phyloP scores from a whole-genome alignment of 345 rosid genomes.

The Salix viminalis region DNA sequence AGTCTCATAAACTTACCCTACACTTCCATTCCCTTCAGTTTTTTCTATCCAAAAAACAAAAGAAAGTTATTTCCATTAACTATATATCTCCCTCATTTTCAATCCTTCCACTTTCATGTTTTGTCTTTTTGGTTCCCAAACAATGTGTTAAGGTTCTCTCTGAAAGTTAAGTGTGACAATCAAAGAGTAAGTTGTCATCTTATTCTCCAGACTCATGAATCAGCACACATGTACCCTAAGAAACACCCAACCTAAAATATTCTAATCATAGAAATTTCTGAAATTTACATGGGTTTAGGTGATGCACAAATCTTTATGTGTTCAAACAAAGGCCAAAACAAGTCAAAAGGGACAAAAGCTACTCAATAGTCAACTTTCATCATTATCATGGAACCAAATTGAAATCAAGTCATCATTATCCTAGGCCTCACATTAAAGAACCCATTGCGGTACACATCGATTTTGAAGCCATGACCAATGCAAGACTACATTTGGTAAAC shows the following conservation, averaged over 20 bases:
- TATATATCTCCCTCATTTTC: no score
- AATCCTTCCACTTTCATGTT: no score
- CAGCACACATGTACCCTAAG: neutral
- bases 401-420: neutral
- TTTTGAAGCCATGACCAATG: neutral
- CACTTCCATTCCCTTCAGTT: no score
- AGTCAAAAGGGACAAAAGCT: neutral
- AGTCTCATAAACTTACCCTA: no score
- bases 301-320: neutral
- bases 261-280: neutral
- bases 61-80: no score
- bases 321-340: neutral
- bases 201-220: neutral
- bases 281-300: neutral
- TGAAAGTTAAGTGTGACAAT: neutral
- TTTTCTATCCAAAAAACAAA: no score
- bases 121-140: no score
- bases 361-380: neutral
- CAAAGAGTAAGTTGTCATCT: neutral
- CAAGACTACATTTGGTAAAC: neutral
- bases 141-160: neutral
- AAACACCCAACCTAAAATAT: neutral
- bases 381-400: neutral
- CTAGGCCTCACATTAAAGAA: no score
- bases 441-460: no score